phyloP scores from a whole-genome alignment of 2,329 filamentous ascomycete genomes.

The Trichoderma simmonsii region DNA sequence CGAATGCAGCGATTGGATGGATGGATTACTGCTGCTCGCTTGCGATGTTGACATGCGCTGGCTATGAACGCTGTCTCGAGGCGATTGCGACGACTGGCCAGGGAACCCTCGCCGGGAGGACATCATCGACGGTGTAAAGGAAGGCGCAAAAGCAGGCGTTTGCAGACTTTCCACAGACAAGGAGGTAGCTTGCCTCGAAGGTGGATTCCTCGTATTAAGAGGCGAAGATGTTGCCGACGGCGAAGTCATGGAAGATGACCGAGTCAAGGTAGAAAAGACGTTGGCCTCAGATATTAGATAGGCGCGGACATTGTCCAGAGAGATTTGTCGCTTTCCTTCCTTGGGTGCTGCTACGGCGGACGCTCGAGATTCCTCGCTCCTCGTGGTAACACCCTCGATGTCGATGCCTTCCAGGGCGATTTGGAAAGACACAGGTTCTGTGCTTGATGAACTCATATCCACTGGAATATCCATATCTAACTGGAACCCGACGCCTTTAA shows the following conservation, averaged over 20 bases:
- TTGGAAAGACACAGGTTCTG: constrained; percentile 60
- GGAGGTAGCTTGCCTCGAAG: constrained; percentile 32
- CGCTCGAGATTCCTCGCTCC: constrained; percentile 30
- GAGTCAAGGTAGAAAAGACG: constrained; percentile 58
- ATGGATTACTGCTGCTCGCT: constrained; percentile 28
- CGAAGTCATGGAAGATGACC: constrained; percentile 51
- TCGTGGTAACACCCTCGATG: constrained; percentile 62
- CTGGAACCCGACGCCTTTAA: constrained; percentile 63
- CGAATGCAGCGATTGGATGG: constrained; percentile 26
- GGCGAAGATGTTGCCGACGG: constrained; percentile 51
- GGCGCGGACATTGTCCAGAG: constrained; percentile 61
- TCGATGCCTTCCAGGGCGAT: constrained; percentile 62
- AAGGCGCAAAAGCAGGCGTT: constrained; percentile 5
- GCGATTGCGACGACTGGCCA: constrained; percentile 20
- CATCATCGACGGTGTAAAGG: constrained; percentile 18
- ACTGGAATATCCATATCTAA: constrained; percentile 59
- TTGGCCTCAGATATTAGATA: constrained; percentile 66
- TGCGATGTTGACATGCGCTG: constrained; percentile 26
- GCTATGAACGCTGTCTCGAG: constrained; percentile 16
- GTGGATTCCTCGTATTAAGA: constrained; percentile 38
- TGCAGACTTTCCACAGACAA: constrained; percentile 30
- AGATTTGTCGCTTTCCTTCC: constrained; percentile 63
- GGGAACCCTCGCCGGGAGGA: background rate
- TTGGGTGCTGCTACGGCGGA: constrained; percentile 44
- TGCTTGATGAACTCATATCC: constrained; percentile 43